phyloP scores from a whole-genome alignment of 495 filamentous ascomycete genomes.

The Trichocladium uniseriatum region DNA sequence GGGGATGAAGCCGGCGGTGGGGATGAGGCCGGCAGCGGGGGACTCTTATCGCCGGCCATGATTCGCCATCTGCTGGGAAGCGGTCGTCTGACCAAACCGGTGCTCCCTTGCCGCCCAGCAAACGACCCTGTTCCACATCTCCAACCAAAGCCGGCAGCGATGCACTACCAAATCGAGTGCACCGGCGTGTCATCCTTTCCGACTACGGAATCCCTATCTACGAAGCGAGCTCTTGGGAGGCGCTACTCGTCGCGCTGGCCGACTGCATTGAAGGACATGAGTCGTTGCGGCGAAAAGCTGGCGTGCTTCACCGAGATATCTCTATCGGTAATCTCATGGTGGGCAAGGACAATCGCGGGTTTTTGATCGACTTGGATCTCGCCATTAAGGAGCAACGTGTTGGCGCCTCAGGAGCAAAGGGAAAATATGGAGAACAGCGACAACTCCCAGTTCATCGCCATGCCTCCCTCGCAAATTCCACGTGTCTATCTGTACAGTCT shows the following conservation, averaged over 20 bases:
- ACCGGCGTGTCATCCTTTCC: conserved; percentile 2
- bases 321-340: conserved; percentile 22
- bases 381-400: conserved; percentile 1
- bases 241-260: conserved; percentile 32
- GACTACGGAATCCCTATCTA: conserved; percentile 1
- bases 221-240: conserved; percentile 1
- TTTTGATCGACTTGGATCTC: conserved; percentile 1
- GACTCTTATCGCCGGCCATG: too few relatives aligned
- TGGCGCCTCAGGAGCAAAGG: not conserved
- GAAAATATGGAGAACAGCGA: too few relatives aligned
- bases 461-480: too few relatives aligned
- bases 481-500: too few relatives aligned
- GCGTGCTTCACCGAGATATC: conserved; percentile 28
- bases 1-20: too few relatives aligned
- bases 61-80: too few relatives aligned
- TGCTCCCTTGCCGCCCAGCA: conserved; percentile 26
- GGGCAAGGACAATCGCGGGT: not conserved
- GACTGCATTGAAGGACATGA: conserved; percentile 25
- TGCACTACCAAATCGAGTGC: conserved; percentile 8
- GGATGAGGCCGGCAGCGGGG: too few relatives aligned
- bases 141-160: conserved; percentile 12
- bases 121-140: conserved; percentile 29
- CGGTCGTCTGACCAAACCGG: conserved; percentile 27
- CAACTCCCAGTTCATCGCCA: too few relatives aligned
- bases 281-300: conserved; percentile 4